Evolutionary conservation across 2,329 filamentous ascomycete genomes (phyloP).

Genomic region (Daldinia eschscholtzii): DNA sequence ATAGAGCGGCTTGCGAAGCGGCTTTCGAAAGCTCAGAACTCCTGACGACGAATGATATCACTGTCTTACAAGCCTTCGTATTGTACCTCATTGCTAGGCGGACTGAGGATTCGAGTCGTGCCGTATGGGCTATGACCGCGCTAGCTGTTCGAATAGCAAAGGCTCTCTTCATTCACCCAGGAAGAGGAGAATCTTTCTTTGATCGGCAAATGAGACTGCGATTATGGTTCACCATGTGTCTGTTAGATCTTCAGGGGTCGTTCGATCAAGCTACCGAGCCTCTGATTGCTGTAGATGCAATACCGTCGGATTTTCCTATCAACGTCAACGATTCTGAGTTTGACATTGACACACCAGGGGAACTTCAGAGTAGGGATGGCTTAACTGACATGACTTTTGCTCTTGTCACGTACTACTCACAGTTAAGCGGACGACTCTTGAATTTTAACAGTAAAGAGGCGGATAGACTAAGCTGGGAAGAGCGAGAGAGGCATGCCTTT

Average conservation of each 20-base stretch:
- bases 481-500: constrained; percentile 28
- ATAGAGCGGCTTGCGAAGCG: constrained; percentile 39
- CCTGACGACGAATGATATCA: constrained; percentile 47
- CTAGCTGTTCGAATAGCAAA: constrained; percentile 50
- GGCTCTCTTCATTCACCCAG: constrained; percentile 42
- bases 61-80: constrained; percentile 51
- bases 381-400: constrained; percentile 51
- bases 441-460: constrained; percentile 26
- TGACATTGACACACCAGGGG: constrained; percentile 32
- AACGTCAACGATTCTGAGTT: constrained; percentile 50
- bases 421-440: constrained; percentile 42
- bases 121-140: constrained; percentile 51
- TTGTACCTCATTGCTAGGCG: constrained; percentile 49
- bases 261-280: constrained; percentile 42
- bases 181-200: constrained; percentile 40
- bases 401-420: constrained; percentile 47
- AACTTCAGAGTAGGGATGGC: constrained; percentile 38
- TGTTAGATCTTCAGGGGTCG: constrained; percentile 45
- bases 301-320: constrained; percentile 26
- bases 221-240: constrained; percentile 46
- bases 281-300: constrained; percentile 41
- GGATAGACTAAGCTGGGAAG: constrained; percentile 22
- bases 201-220: constrained; percentile 41
- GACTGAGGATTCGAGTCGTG: constrained; percentile 46
- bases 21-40: constrained; percentile 45